Evolutionary conservation across 495 filamentous ascomycete genomes (phyloP), one percentile per base, ranked within the genome.

Genomic region (Chaetomium tenue): DNA sequence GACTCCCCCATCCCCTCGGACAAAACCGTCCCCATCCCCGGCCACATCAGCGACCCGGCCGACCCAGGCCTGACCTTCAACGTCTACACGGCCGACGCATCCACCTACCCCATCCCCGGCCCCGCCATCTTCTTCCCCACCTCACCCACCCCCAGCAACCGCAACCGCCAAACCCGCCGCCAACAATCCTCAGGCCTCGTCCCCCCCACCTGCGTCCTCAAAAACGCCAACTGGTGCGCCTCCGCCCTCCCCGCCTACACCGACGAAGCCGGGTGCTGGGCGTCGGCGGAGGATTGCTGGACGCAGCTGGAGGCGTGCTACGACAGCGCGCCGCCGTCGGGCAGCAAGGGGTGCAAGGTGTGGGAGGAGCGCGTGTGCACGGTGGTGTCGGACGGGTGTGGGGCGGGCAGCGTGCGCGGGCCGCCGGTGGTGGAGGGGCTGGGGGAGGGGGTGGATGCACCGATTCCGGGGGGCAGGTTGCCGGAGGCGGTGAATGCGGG

Each of bases 151-250:
- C 60, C 69, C 18, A 55, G 40, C 13, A 61, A 51, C 23, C 46
- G 48, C 0, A 25, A 46, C 0, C 50, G 61, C 28, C 58, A 42
- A 22, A 30, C 51, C n/a, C 48, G 6, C 4, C 61, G 40, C 15
- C 37, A 42, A 22, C 50, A 56, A 48, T 51, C n/a, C 60, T 77
- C 13, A 37, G 82, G 81, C 42, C 69, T 74, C 15, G 76, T 84
- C 48, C 87, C 86, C 0, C 54, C 68, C 0, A 71, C 74, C 52
- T 89, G 84, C 71, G 76, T 89, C 37, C 71, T 88, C 56, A 81
- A 83, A 63, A 90, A 89, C 68, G 88, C 77, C 44, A 89, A 91
- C 74, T 92, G 89, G 89, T 90, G 87, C 71, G 87, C 81, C 39
- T 67, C 79, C 23, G 82, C 89, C 66, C 75, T 89, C 0, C 72